Percentiles rank a stretch among this genome's conserved stretches.
These are phyloP conservation scores for Takakia lepidozioides DNA, from an alignment of 225 moss, liverwort and hornwort genomes.

Conservation along the genomic window DNA sequence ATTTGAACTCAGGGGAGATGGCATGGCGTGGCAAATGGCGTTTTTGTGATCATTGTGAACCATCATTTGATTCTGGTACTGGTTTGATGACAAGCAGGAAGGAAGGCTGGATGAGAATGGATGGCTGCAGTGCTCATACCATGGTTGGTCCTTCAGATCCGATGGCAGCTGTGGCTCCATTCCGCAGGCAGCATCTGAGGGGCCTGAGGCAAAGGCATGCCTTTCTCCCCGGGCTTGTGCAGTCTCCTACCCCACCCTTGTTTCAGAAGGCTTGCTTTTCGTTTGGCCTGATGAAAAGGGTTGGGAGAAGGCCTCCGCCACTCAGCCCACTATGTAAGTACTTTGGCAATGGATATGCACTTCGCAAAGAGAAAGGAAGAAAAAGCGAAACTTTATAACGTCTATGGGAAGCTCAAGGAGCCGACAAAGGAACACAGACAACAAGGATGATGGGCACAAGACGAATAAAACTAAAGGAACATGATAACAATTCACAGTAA, in stretches of 20 bases:
- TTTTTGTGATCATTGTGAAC: too few relatives aligned
- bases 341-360: background rate
- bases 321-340: conserved; percentile 56
- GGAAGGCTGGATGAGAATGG: conserved; percentile 79
- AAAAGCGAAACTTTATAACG: too few relatives aligned
- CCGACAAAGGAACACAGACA: background rate
- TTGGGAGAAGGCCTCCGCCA: conserved; percentile 54
- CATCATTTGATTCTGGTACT: too few relatives aligned
- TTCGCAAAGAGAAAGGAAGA: background rate
- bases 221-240: conserved; percentile 85
- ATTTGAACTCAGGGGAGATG: background rate
- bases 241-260: conserved; percentile 53
- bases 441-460: too few relatives aligned
- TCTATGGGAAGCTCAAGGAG: too few relatives aligned
- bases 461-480: too few relatives aligned
- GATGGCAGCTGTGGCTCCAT: conserved; percentile 88
- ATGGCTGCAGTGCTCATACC: conserved; percentile 96
- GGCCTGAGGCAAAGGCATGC: conserved; percentile 64
- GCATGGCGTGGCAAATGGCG: too few relatives aligned
- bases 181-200: conserved; percentile 72
- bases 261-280: conserved; percentile 91
- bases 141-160: conserved; percentile 91
- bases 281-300: conserved; percentile 98
- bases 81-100: conserved; percentile 32
- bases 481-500: too few relatives aligned